Evolutionary conservation across 1,284 basidiomycete species (phyloP), one percentile per base, ranked within the genome.

Genomic region (Marasmius sp.): DNA sequence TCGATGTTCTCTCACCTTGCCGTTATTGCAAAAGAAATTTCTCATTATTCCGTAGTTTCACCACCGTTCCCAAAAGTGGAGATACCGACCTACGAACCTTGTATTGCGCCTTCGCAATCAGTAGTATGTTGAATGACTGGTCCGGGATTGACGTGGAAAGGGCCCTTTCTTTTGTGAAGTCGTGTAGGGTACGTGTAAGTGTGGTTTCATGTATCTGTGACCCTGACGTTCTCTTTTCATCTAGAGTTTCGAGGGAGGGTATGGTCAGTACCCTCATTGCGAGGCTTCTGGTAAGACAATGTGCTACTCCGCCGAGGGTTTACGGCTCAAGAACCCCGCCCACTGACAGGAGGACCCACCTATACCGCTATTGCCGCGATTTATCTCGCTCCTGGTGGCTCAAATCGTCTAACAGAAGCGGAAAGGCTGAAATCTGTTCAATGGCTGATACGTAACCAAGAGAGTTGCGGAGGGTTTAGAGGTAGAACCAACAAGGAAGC

Each of bases 161-260:
- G 12, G 89, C 92, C 0, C 67, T 91, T 9, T 68, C 66, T 1
- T 97, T 90, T 68, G 81, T 97, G 45, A 73, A 77, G 14, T 74
- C 79, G 12, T 95, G 94, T 72, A 80, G 87, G 72, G 94, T 95
- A 70, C 67, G 83, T 72, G 16, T 11, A n/a, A 50, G 51, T 58
- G 12, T 54, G 52, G 37, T 55, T 64, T 61, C 47, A 39, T 59
- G 36, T 60, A 50, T 22, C 54, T 8, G 20, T 27, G 43, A 47
- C 43, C 18, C 16, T 6, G 11, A 34, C 27, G n/a, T 41, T 56
- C 39, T 11, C 33, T 14, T 34, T 39, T 57, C 50, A 43, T 55
- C 61, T 33, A 97, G 94, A 90, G 89, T 10, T 94, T 94, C 71
- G 96, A 98, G 80, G 95, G 95, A 22, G 95, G 93, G 0, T 98